phyloP scores from a whole-genome alignment of 73 alveolate genomes.

The Paramecium pentaurelia region DNA sequence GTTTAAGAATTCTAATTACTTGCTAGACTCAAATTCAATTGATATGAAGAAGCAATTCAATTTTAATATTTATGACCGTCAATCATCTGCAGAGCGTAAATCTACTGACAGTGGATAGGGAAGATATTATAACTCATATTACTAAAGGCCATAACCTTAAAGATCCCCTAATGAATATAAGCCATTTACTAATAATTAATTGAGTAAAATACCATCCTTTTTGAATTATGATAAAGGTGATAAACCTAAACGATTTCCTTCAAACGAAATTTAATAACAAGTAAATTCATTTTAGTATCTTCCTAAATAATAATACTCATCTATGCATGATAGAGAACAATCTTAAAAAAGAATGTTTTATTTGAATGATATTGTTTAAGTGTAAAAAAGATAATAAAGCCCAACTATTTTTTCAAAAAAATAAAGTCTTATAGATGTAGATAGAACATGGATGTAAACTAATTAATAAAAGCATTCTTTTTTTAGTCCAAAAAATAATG shows the following conservation, averaged over 20 bases:
- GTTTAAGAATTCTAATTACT: neutral
- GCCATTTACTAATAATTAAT: neutral
- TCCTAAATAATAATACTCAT: neutral
- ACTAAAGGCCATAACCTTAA: neutral
- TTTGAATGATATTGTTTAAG: neutral
- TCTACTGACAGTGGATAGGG: neutral
- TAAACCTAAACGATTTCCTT: neutral
- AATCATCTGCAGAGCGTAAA: neutral
- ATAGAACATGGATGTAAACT: neutral
- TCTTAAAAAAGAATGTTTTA: neutral
- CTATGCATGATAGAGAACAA: neutral
- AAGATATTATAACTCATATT: neutral
- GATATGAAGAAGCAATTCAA: neutral
- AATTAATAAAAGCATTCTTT: neutral
- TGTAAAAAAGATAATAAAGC: neutral
- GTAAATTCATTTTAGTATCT: neutral
- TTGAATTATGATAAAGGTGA: neutral
- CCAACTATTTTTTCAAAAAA: conserved; percentile 12
- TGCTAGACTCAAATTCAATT: neutral
- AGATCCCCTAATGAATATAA: neutral
- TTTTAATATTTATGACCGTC: neutral
- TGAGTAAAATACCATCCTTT: neutral
- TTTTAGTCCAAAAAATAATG: neutral
- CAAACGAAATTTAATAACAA: neutral
- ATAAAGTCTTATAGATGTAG: neutral